Conservation (phyloP, 73 alveolate species). For the Paramecium octaurelia region DNA sequence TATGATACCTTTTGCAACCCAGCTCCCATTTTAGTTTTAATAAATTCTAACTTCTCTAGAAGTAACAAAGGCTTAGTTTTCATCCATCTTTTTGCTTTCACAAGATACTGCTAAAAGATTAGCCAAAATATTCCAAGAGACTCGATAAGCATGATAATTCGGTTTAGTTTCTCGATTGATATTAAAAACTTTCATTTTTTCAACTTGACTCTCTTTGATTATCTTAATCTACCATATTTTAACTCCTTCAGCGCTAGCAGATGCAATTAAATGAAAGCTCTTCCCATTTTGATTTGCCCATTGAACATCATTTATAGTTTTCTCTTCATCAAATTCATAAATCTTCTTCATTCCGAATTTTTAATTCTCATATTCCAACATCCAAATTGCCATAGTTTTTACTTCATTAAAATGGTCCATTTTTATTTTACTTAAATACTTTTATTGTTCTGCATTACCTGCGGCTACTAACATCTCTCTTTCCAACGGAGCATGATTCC, state of each 20-base stretch:
- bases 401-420: background rate
- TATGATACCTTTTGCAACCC: background rate
- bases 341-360: background rate
- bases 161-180: background rate
- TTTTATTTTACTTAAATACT: background rate
- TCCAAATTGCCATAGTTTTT: background rate
- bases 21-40: background rate
- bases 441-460: background rate
- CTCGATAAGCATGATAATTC: background rate
- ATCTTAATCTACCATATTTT: background rate
- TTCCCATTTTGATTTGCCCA: constrained; percentile 48
- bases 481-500: constrained; percentile 39
- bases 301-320: constrained; percentile 27
- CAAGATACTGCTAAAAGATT: constrained; percentile 5
- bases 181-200: background rate
- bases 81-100: background rate
- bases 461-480: background rate
- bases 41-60: background rate
- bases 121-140: constrained; percentile 35
- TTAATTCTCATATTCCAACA: background rate
- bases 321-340: background rate
- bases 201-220: background rate
- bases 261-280: constrained; percentile 5
- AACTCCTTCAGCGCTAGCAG: background rate
- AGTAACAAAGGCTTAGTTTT: background rate